Percentiles rank a stretch among this genome's conserved stretches.
Evolutionary conservation across 2,329 filamentous ascomycete species (phyloP).

Genomic region (Apiospora aurea): DNA sequence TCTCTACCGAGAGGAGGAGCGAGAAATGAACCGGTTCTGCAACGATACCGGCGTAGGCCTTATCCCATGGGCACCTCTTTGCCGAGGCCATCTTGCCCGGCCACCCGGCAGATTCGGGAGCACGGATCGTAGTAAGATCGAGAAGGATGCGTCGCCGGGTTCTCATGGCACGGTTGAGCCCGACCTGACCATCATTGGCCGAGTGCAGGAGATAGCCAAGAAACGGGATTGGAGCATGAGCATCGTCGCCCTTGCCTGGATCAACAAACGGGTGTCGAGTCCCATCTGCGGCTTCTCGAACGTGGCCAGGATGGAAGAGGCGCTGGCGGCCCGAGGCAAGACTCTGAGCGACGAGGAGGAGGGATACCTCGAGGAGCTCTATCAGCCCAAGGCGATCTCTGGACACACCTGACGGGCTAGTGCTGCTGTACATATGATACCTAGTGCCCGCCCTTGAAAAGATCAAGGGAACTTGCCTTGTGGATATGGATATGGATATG

Average conservation of each 20-base stretch:
- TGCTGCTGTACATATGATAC: background rate
- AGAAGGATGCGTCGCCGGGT: slow-evolving; percentile 46
- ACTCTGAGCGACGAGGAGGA: slow-evolving; percentile 65
- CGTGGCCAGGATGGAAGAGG: slow-evolving; percentile 67
- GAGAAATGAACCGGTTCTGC: slow-evolving; percentile 53
- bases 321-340: slow-evolving; percentile 54
- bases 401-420: slow-evolving; percentile 38
- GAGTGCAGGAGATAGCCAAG: slow-evolving; percentile 64
- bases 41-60: slow-evolving; percentile 49
- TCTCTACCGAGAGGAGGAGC: slow-evolving; percentile 68
- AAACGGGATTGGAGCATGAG: slow-evolving; percentile 68
- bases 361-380: slow-evolving; percentile 67
- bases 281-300: slow-evolving; percentile 70
- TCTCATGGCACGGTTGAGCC: slow-evolving; percentile 43
- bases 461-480: background rate
- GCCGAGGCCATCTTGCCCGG: slow-evolving; percentile 47
- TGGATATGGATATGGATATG: too few species aligned
- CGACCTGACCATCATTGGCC: slow-evolving; percentile 51
- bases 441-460: background rate
- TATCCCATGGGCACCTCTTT: slow-evolving; percentile 50
- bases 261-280: slow-evolving; percentile 57
- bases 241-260: slow-evolving; percentile 70
- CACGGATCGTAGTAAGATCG: slow-evolving; percentile 43
- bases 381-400: slow-evolving; percentile 58
- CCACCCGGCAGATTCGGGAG: slow-evolving; percentile 41